Percentiles rank a stretch among this genome's conserved stretches.
These are phyloP conservation scores for Acephala macrosclerotiorum DNA, from an alignment of 2,329 filamentous ascomycete genomes.

Conservation along the genomic window DNA sequence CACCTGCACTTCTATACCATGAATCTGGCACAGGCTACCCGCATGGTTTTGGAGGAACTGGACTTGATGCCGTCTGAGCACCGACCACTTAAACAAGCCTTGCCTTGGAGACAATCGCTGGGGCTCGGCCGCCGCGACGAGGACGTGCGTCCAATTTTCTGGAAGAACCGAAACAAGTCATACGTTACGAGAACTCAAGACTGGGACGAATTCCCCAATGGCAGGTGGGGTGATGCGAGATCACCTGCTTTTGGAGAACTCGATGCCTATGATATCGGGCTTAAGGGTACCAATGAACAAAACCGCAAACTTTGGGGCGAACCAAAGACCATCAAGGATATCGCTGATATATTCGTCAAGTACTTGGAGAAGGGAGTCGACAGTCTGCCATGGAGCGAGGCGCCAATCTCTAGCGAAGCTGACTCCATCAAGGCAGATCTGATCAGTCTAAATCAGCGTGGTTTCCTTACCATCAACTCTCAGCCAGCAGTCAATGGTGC, in stretches of 20 bases:
- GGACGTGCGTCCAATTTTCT: slow-evolving; percentile 98
- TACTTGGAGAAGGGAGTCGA: slow-evolving; percentile 85
- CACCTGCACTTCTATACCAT: slow-evolving; percentile 99
- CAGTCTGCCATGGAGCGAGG: slow-evolving; percentile 92
- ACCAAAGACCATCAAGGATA: slow-evolving; percentile 79
- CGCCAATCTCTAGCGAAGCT: slow-evolving; percentile 83
- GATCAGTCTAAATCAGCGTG: slow-evolving; percentile 82
- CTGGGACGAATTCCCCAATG: slow-evolving; percentile 99
- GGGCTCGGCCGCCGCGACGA: slow-evolving; percentile 88
- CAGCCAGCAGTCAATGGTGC: slow-evolving; percentile 93
- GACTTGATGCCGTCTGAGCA: slow-evolving; percentile 79
- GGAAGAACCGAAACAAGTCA: slow-evolving; percentile 95
- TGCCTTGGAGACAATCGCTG: slow-evolving; percentile 96
- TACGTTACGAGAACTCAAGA: slow-evolving; percentile 96
- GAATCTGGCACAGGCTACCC: slow-evolving; percentile 94
- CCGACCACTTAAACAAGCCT: slow-evolving; percentile 83
- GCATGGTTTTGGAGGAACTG: slow-evolving; percentile 92
- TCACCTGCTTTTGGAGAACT: slow-evolving; percentile 96
- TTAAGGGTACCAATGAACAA: slow-evolving; percentile 94
- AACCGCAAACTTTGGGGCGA: slow-evolving; percentile 96
- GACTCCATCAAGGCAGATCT: slow-evolving; percentile 79
- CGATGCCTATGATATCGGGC: slow-evolving; percentile 90
- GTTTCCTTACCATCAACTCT: slow-evolving; percentile 95
- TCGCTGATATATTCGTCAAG: slow-evolving; percentile 82
- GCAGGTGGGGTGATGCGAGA: slow-evolving; percentile 95